These are phyloP conservation scores for Mrakia gelida DNA, from an alignment of 768 basidiomycete species.

Conservation along the genomic window DNA sequence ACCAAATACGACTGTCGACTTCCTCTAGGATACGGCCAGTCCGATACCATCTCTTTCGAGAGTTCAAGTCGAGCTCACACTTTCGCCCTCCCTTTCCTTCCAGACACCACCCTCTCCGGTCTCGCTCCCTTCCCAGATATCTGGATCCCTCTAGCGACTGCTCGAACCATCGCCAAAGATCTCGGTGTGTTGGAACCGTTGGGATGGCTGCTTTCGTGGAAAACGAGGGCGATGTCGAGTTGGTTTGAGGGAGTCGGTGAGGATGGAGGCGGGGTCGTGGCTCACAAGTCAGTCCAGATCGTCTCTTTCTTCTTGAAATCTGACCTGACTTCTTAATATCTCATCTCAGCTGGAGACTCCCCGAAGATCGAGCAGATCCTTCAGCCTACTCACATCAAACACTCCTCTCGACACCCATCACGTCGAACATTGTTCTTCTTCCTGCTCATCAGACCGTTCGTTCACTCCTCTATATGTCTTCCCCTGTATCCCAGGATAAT, in stretches of 20 bases:
- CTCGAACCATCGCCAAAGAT: background rate
- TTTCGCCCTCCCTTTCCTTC: too few species aligned
- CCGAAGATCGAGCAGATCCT: background rate
- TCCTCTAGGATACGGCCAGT: slow-evolving; percentile 16
- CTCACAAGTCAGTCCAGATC: slow-evolving; percentile 18
- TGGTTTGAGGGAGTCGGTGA: slow-evolving; percentile 9
- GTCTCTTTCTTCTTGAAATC: too few species aligned
- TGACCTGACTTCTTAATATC: too few species aligned
- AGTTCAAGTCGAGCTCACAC: background rate
- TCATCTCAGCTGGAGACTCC: slow-evolving; percentile 11
- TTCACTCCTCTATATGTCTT: background rate
- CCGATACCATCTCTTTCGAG: background rate
- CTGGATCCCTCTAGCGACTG: slow-evolving; percentile 4
- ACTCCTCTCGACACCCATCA: background rate
- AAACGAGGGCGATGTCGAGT: slow-evolving; percentile 13
- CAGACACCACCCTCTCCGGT: slow-evolving; percentile 11
- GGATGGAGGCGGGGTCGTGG: slow-evolving; percentile 5
- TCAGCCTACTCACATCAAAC: slow-evolving; percentile 1
- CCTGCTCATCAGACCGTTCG: slow-evolving; percentile 6
- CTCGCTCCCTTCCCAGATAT: slow-evolving; percentile 24
- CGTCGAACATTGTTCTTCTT: background rate
- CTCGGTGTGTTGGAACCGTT: slow-evolving; percentile 4
- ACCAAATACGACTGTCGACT: background rate
- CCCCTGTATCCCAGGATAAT: background rate
- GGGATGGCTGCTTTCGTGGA: background rate